phyloP scores from a whole-genome alignment of 2,329 filamentous ascomycete genomes.

The Rhinocladiella similis region DNA sequence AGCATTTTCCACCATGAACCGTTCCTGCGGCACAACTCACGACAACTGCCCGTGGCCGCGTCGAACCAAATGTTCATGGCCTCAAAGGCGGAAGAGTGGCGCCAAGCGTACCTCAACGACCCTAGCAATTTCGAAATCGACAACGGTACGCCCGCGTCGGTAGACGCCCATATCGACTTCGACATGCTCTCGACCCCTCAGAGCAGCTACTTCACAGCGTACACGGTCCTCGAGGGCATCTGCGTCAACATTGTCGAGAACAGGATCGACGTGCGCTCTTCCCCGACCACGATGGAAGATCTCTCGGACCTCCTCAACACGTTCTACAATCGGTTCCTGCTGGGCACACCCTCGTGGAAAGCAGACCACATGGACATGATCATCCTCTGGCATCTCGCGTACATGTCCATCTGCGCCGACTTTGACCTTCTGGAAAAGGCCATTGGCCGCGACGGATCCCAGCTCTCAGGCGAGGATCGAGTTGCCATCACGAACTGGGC shows the following conservation, averaged over 20 bases:
- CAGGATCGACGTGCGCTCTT: slow-evolving; percentile 19
- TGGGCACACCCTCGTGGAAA: slow-evolving; percentile 17
- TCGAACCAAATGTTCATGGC: slow-evolving; percentile 23
- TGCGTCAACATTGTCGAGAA: slow-evolving; percentile 29
- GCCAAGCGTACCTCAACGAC: slow-evolving; percentile 19
- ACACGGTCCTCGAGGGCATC: slow-evolving; percentile 28
- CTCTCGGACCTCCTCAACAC: slow-evolving; percentile 16
- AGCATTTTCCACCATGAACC: slow-evolving; percentile 25
- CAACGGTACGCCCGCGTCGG: slow-evolving; percentile 12
- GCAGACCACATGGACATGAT: slow-evolving; percentile 25
- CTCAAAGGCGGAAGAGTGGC: slow-evolving; percentile 22
- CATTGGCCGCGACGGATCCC: slow-evolving; percentile 31
- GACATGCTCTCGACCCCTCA: slow-evolving; percentile 19
- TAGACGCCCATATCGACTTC: slow-evolving; percentile 20
- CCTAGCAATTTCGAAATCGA: slow-evolving; percentile 19
- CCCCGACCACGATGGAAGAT: slow-evolving; percentile 15
- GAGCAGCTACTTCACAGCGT: slow-evolving; percentile 24
- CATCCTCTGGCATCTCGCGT: slow-evolving; percentile 35
- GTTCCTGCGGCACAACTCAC: slow-evolving; percentile 23
- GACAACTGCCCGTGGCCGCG: slow-evolving; percentile 21
- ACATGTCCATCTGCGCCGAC: slow-evolving; percentile 32
- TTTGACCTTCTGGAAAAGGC: slow-evolving; percentile 33
- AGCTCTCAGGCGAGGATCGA: slow-evolving; percentile 21
- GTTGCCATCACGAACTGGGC: slow-evolving; percentile 29
- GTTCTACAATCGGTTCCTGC: slow-evolving; percentile 30